Conservation (phyloP, 2,329 filamentous ascomycete genomes). For the Podosphaera xanthii region DNA sequence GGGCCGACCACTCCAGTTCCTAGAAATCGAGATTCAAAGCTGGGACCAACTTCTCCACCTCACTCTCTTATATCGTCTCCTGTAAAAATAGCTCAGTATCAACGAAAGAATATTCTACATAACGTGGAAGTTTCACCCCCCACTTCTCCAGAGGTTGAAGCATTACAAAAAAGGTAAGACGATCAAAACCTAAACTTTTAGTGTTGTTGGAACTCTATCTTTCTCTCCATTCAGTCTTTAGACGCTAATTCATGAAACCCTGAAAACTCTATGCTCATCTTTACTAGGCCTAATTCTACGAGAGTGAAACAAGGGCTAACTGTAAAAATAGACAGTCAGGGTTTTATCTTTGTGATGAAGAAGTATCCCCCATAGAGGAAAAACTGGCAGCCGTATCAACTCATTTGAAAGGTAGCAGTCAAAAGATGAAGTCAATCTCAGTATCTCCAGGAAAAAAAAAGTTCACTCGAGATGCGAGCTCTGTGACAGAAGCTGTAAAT, state of each 20-base stretch:
- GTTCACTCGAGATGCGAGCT: conserved; percentile 13
- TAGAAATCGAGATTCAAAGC: conserved; percentile 13
- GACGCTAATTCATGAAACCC: too few species aligned
- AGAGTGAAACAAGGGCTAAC: conserved; percentile 3
- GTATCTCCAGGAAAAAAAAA: conserved; percentile 15
- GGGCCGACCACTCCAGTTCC: conserved; percentile 1
- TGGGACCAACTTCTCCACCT: conserved; percentile 33
- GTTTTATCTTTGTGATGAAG: conserved; percentile 5
- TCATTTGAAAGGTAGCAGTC: conserved; percentile 3
- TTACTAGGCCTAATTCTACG: neutral
- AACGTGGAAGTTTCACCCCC: conserved; percentile 21
- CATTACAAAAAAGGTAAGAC: conserved; percentile 10
- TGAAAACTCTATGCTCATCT: neutral
- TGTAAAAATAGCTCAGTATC: conserved; percentile 8
- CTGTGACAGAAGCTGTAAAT: conserved; percentile 10
- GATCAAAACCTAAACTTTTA: conserved; percentile 4
- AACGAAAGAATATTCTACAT: conserved; percentile 11
- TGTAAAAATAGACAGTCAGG: conserved; percentile 7
- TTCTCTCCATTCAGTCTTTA: neutral
- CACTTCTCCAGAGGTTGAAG: conserved; percentile 18
- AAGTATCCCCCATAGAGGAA: conserved; percentile 21
- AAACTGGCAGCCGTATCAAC: conserved; percentile 10
- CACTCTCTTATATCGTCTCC: conserved; percentile 33
- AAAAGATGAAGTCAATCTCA: conserved; percentile 5
- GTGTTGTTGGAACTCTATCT: conserved; percentile 6